Conservation (phyloP, 1,139 yeast genomes). For the Hansenula lynferdii region DNA sequence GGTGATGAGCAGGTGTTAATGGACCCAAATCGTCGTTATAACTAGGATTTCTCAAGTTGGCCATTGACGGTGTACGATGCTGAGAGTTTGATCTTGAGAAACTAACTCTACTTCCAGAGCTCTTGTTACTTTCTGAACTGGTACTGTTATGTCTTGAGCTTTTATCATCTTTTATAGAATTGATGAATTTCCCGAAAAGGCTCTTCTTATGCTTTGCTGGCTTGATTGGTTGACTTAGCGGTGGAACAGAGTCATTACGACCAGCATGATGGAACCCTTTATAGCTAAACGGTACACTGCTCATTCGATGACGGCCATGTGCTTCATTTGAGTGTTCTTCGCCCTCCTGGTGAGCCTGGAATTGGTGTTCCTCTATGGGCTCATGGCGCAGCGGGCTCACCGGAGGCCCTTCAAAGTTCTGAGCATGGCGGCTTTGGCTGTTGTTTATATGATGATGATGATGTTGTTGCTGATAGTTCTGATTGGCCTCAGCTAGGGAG, state of each 20-base stretch:
- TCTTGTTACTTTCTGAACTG: neutral
- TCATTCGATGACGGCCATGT: neutral
- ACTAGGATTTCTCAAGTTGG: neutral
- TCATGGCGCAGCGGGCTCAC: neutral
- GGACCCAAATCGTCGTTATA: constrained; percentile 1
- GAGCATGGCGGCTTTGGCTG: neutral
- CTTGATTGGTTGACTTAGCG: constrained; percentile 44
- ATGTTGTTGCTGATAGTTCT: constrained; percentile 1
- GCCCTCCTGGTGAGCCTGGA: neutral
- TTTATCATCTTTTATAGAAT: constrained; percentile 36
- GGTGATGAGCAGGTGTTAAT: neutral
- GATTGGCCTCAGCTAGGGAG: constrained; percentile 15
- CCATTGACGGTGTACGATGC: neutral
- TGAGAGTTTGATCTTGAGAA: neutral
- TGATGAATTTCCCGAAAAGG: constrained; percentile 44
- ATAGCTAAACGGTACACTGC: constrained; percentile 28
- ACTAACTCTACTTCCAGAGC: neutral
- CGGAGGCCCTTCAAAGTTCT: neutral
- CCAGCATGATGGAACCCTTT: constrained; percentile 46
- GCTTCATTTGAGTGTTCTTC: too few species aligned
- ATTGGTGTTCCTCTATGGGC: neutral
- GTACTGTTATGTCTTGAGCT: constrained; percentile 7
- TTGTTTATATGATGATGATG: neutral
- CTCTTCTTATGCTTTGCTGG: constrained; percentile 35
- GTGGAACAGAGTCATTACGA: constrained; percentile 39